Evolutionary conservation across 371 early-diverging fungal species (phyloP).

Genomic region (Mucor sp.): DNA sequence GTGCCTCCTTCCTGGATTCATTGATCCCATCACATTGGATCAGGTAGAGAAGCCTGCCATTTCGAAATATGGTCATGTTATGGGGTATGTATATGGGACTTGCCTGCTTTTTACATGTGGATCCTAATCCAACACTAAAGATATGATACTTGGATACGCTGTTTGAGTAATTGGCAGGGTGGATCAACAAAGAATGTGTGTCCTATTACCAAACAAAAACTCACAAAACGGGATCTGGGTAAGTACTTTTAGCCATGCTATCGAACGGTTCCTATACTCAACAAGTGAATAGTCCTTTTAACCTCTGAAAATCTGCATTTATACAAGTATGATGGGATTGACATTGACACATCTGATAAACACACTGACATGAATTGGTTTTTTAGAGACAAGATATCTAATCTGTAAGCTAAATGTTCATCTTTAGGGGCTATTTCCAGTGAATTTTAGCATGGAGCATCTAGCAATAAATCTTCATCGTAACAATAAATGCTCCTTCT

Average conservation of each 20-base stretch:
- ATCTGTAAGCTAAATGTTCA: not conserved
- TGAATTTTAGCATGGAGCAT: too few species aligned
- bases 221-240: slow-evolving; percentile 81
- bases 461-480: too few species aligned
- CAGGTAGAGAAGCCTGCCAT: slow-evolving; percentile 85
- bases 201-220: slow-evolving; percentile 85
- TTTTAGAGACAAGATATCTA: not conserved
- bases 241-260: not conserved
- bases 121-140: not conserved
- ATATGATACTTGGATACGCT: slow-evolving; percentile 86
- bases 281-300: not conserved
- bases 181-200: slow-evolving; percentile 69
- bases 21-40: slow-evolving; percentile 89
- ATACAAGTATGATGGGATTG: not conserved
- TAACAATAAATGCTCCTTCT: too few species aligned
- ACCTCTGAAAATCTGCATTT: not conserved
- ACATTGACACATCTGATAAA: not conserved
- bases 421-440: not conserved
- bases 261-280: not conserved
- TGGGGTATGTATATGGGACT: slow-evolving; percentile 46
- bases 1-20: slow-evolving; percentile 82
- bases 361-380: not conserved
- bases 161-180: slow-evolving; percentile 71
- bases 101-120: not conserved
- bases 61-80: slow-evolving; percentile 91